Base-by-base conservation (phyloP, 2,329 filamentous ascomycete species). In the Botrytis squamosa region DNA sequence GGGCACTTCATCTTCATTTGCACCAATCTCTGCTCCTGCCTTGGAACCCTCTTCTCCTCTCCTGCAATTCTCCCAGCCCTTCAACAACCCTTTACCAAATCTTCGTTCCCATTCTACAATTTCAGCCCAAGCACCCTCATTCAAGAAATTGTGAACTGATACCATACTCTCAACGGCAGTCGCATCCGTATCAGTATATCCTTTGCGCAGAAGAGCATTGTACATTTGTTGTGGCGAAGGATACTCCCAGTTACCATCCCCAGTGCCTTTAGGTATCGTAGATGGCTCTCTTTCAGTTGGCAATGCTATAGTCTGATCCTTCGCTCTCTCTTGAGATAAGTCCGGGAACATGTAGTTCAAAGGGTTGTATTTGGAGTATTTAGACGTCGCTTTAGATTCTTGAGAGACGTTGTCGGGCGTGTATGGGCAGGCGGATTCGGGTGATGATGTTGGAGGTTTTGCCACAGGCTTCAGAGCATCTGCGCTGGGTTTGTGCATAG, bases 221-320 rank as follows among this genome's bases (percentile, higher is more conserved):
- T 98, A 99, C 96, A 99, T 99, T 84, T 99, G 96, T 85, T 99
- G 96, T 0, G 96, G 95, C 0, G 94, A 98, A 0, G 96, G 96
- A 81, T 99, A 99, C 83, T 98, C 96, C 96, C 96, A 99, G 80
- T 93, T 97, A 65, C 90, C 89, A 70, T 91, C 87, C 66, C 89
- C 88, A 74, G 92, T 90, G 79, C 93, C 93, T 78, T 92, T 92
- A n/a, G 96, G 96, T 78, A 99, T 99, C 1, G 95, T 94, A 0
- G 93, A 97, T 44, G 88, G 85, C 83, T 98, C 94, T 78, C 96
- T 92, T 10, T 90, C 88, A 2, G 95, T 92, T 0, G 95, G 93
- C 1, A 99, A 89, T 38, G 87, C 85, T 40, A 92, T 84, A 6
- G 88, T 88, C 83, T 99, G 96, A 76, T 92, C 86, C 0, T 89